Evolutionary conservation across 176 grass and related monocot genomes (phyloP), one percentile per base, ranked within the genome.

Genomic region (Stipa capillata): DNA sequence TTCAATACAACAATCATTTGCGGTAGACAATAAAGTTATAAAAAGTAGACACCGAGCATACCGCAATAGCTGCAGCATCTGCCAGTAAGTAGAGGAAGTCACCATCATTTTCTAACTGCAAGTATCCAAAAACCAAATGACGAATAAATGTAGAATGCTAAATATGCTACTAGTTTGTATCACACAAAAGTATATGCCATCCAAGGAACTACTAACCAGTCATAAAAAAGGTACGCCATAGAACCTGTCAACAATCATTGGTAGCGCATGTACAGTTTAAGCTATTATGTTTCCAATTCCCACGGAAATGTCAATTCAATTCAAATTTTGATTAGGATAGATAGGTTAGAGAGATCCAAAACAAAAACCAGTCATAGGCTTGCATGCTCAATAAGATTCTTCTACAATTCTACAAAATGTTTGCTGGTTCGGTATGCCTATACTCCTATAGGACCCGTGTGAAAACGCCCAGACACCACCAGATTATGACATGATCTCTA

Each of bases 81-180:
- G 95, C 95, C 45, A 94, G 77, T 74, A 98, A 62, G 85, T 90
- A 98, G 44, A 98, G 81, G 83, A 98, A 98, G 80, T 98, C 95
- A 42, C 49, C 92, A 83, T 98, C 89, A 92, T 90, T 94, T 72
- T 83, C 65, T 85, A 98, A 85, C 95, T 94, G 87, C 73, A 90
- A 71, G 6, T 57, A 74, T 54, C 8, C 0, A 77, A 48, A 81
- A 52, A 79, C n/a, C n/a, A 48, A 80, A 36, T 43, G 18, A 83
- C 55, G 20, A 7, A 25, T 25, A 25, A 39, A 49, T 17, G n/a
- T 47, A 65, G 13, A 18, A 49, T 32, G 4, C 4, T 25, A 49
- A 67, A 72, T 37, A 50, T 2, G 3, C n/a, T 60, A 34, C 27
- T 77, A 58, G 12, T 34, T 23, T 17, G 21, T 55, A 43, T 72